Evolutionary conservation across 2,329 filamentous ascomycete genomes (phyloP), one percentile per base, ranked within the genome.

Genomic region (Akanthomyces dipterigenus): DNA sequence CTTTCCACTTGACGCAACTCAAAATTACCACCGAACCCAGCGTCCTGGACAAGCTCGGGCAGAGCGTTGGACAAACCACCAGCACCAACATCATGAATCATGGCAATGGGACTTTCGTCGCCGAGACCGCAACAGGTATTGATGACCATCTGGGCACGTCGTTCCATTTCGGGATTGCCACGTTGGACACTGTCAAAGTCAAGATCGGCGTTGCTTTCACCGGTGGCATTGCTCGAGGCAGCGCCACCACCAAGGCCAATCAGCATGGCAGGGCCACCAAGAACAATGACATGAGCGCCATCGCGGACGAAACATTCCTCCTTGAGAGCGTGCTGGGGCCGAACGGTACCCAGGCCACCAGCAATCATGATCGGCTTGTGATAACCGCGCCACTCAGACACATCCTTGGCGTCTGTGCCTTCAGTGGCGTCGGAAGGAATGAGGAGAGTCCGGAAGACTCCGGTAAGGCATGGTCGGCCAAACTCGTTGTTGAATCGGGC

Each of bases 331-430:
- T 96, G 90, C 68, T 93, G 88, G 16, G 95, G 93, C 62, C 95
- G 81, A 34, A 98, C 93, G 6, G 90, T 96, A 54, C 95, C 95
- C 40, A 98, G 86, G 71, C 95, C 95, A 71, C 95, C 95, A 64
- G 95, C 95, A 76, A 99, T 91, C 91, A 97, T 96, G 73, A 96
- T 97, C 11, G 95, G 95, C 78, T 99, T 99, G 77, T 98, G 95
- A 73, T 96, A 99, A 26, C 95, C 95, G 67, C 93, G 84, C 70
- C 91, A 83, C 67, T 96, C 91, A 22, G 81, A 81, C 20, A 70
- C 67, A 3, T 73, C 72, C 54, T 80, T 77, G 42, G 76, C 73
- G 43, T 76, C 76, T 45, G 83, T 84, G 38, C 71, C 67, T 24
- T 59, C 46, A 14, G 57, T 61, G 14, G 57, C 56, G 8, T 63